Base-by-base conservation (phyloP, 192 early-diverging fungal species). In the Backusella luteola region DNA sequence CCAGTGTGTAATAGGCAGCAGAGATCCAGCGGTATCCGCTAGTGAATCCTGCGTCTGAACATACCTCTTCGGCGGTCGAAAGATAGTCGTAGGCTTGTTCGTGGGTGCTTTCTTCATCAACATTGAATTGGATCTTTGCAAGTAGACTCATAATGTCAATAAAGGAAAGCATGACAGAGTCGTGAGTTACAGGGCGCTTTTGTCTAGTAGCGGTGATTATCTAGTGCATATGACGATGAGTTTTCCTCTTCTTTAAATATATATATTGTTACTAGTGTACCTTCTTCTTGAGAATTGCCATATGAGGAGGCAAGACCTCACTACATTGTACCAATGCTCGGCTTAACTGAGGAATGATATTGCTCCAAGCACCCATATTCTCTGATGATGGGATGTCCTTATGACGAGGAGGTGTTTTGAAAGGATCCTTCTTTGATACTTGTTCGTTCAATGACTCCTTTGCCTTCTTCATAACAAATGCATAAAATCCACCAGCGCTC, bases 21-120 rank as follows among this genome's bases (percentile, higher is more conserved):
- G 90, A 85, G 9, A 88, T 83, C 84, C 85, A 89, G 23, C 73
- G 76, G 34, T 86, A 74, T 4, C 88, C 89, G 63, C 85, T 85
- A 7, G n/a, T 53, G 66, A 75, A 85, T 1, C 44, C 69, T 34
- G 67, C 46, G 11, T 63, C 41, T 6, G 36, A 9, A 34, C 80
- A 86, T 17, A 87, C n/a, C 11, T 71, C 17, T 32, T 79, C 85
- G 15, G 81, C 85, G 1, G 70, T 29, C 3, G 71, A 23, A 11
- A 86, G 71, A 56, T 80, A 76, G 21, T 69, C 75, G 35, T 77
- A 79, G 4, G 78, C 82, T 59, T 76, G 67, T 3, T 73, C 34
- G 53, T 81, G 70, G 0, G 75, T 52, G 34, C 67, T 44, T 5
- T 42, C 41, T 21, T 80, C 53, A 42, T 69, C 36, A 5, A 80